Evolutionary conservation across 2,329 filamentous ascomycete genomes (phyloP).

Genomic region (Myriosclerotinia scirpicola): DNA sequence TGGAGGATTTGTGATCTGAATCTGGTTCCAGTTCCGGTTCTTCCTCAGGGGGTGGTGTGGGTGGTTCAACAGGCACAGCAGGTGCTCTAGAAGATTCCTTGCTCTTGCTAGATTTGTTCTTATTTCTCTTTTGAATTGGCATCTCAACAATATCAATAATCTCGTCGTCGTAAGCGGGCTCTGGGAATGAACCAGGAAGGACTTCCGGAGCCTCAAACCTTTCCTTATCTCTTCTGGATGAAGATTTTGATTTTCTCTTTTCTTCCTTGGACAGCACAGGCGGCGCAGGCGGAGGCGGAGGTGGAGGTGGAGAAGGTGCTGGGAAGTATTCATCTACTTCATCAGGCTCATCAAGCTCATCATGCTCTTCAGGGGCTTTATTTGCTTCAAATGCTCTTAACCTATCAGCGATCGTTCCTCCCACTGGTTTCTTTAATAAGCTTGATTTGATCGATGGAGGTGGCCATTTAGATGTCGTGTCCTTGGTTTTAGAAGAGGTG

Average conservation of each 20-base stretch:
- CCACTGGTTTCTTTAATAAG: constrained; percentile 49
- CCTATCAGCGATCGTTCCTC: constrained; percentile 56
- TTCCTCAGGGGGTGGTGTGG: constrained; percentile 39
- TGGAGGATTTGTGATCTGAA: constrained; percentile 59
- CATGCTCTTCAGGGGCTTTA: constrained; percentile 37
- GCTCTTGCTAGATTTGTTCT: constrained; percentile 44
- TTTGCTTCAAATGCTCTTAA: constrained; percentile 56
- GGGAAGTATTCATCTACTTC: constrained; percentile 23
- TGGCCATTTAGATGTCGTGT: constrained; percentile 44
- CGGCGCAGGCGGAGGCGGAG: constrained; percentile 29
- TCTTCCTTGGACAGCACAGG: constrained; percentile 26
- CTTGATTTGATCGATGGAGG: constrained; percentile 43
- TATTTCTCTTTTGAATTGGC: constrained; percentile 47
- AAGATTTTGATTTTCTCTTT: constrained; percentile 15
- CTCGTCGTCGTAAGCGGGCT: constrained; percentile 9
- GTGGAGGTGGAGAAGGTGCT: constrained; percentile 42
- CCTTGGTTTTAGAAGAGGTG: constrained; percentile 46
- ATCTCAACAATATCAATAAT: constrained; percentile 50
- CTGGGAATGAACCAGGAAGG: constrained; percentile 16
- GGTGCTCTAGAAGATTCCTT: constrained; percentile 35
- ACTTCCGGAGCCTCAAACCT: constrained; percentile 5
- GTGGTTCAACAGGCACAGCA: constrained; percentile 43
- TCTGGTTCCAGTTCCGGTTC: constrained; percentile 44
- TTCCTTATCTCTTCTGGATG: constrained; percentile 10
- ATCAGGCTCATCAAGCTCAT: constrained; percentile 19